Conservation (phyloP, 306 rosid genomes). For the Fragaria vesca region DNA sequence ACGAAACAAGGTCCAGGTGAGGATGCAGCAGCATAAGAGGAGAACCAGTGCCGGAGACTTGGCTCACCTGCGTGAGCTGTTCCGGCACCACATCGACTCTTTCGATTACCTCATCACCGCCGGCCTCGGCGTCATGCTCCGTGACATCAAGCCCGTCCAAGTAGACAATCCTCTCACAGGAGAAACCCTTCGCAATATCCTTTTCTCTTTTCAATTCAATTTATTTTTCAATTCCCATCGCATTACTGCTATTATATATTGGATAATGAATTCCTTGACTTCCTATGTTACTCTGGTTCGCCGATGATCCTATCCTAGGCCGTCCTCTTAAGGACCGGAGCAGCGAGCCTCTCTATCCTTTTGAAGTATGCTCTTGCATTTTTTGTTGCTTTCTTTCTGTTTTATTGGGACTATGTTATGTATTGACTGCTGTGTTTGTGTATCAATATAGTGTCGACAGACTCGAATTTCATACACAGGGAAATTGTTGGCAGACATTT, state of each 20-base stretch:
- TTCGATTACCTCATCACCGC: constrained; percentile 54
- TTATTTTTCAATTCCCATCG: too few relatives aligned
- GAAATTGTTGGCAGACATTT: constrained; percentile 51
- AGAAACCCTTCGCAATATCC: constrained; percentile 75
- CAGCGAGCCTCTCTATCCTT: background rate
- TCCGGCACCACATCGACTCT: constrained; percentile 78
- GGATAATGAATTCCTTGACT: background rate
- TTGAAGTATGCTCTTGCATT: background rate
- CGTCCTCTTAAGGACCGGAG: background rate
- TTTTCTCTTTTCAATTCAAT: constrained; percentile 14
- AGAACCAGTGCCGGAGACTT: constrained; percentile 11
- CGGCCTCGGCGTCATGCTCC: constrained; percentile 52
- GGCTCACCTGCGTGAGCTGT: constrained; percentile 52
- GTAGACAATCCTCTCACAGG: constrained; percentile 41
- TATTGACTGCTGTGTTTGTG: constrained; percentile 14
- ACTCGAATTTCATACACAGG: constrained; percentile 72
- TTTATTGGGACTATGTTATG: background rate
- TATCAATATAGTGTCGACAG: constrained; percentile 73
- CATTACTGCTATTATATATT: background rate
- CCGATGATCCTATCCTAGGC: background rate
- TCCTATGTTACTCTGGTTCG: background rate
- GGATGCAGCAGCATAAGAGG: background rate
- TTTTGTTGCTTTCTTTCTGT: background rate
- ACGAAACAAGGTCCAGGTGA: background rate
- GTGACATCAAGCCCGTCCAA: constrained; percentile 45